phyloP scores from a whole-genome alignment of 2,329 filamentous ascomycete genomes.

The Corynespora cassiicola region DNA sequence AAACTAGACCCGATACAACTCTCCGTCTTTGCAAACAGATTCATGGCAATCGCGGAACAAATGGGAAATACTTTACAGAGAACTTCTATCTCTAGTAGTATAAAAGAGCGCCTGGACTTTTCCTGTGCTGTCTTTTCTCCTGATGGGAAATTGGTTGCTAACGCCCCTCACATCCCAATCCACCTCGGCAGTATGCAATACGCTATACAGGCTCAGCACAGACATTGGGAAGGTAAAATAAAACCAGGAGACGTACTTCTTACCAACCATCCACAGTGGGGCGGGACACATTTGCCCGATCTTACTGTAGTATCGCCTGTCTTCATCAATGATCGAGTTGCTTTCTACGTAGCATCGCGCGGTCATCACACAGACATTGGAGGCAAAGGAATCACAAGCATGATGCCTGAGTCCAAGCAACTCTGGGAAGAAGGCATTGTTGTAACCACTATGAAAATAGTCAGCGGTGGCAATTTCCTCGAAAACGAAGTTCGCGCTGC shows the following conservation, averaged over 20 bases:
- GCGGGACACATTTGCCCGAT: constrained; percentile 52
- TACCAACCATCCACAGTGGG: constrained; percentile 49
- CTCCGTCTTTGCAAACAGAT: constrained; percentile 62
- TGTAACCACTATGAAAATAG: constrained; percentile 31
- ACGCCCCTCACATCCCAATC: constrained; percentile 51
- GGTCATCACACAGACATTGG: constrained; percentile 81
- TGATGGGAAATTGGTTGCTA: constrained; percentile 51
- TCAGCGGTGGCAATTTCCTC: constrained; percentile 41
- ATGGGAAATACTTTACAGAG: constrained; percentile 65
- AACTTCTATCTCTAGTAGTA: constrained; percentile 60
- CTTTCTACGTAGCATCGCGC: constrained; percentile 78
- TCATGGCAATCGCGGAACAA: constrained; percentile 66
- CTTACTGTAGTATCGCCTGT: constrained; percentile 52
- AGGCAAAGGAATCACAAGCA: constrained; percentile 48
- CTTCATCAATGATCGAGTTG: too few species aligned
- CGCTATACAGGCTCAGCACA: constrained; percentile 48
- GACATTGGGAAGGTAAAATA: constrained; percentile 41
- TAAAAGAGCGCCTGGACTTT: constrained; percentile 53
- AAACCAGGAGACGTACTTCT: constrained; percentile 49
- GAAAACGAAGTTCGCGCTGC: constrained; percentile 33
- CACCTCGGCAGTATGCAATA: constrained; percentile 54
- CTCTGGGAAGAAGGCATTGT: constrained; percentile 55
- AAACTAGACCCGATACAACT: constrained; percentile 65
- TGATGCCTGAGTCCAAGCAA: constrained; percentile 51
- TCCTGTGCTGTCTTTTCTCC: constrained; percentile 53